These are phyloP conservation scores for Hypoxylon sp. DNA, from an alignment of 2,329 filamentous ascomycete species.

Conservation along the genomic window DNA sequence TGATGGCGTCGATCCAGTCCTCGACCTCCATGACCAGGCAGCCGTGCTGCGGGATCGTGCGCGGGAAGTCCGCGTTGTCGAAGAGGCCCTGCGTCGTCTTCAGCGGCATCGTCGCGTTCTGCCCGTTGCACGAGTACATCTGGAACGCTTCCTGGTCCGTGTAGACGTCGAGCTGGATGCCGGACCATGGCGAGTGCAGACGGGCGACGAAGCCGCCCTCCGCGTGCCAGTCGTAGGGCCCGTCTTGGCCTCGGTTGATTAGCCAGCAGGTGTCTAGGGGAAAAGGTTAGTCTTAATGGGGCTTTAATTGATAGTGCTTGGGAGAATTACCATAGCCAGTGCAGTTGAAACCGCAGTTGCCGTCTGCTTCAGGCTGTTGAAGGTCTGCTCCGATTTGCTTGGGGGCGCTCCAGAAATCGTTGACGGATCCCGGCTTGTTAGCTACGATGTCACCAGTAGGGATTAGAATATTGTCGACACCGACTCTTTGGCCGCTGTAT, in stretches of 20 bases:
- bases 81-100: slow-evolving; percentile 79
- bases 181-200: slow-evolving; percentile 80
- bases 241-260: slow-evolving; percentile 72
- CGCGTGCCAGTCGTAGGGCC: slow-evolving; percentile 74
- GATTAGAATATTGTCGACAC: slow-evolving; percentile 78
- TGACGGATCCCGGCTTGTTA: slow-evolving; percentile 76
- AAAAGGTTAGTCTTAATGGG: slow-evolving; percentile 10
- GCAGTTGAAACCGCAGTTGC: slow-evolving; percentile 86
- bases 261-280: slow-evolving; percentile 75
- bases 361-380: slow-evolving; percentile 70
- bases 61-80: slow-evolving; percentile 67
- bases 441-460: slow-evolving; percentile 82
- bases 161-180: slow-evolving; percentile 85
- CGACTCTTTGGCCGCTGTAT: slow-evolving; percentile 78
- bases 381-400: slow-evolving; percentile 84
- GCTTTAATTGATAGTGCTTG: neutral
- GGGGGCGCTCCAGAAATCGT: slow-evolving; percentile 85
- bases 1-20: slow-evolving; percentile 95
- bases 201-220: slow-evolving; percentile 72
- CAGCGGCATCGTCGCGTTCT: slow-evolving; percentile 78
- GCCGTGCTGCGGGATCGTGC: slow-evolving; percentile 80
- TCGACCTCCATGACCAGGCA: slow-evolving; percentile 93
- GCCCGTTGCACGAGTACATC: slow-evolving; percentile 85
- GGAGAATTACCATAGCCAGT: slow-evolving; percentile 81
- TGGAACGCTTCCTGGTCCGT: slow-evolving; percentile 91